Evolutionary conservation across 1,139 yeast species (phyloP), one percentile per base, ranked within the genome.

Genomic region (Candida albicans): DNA sequence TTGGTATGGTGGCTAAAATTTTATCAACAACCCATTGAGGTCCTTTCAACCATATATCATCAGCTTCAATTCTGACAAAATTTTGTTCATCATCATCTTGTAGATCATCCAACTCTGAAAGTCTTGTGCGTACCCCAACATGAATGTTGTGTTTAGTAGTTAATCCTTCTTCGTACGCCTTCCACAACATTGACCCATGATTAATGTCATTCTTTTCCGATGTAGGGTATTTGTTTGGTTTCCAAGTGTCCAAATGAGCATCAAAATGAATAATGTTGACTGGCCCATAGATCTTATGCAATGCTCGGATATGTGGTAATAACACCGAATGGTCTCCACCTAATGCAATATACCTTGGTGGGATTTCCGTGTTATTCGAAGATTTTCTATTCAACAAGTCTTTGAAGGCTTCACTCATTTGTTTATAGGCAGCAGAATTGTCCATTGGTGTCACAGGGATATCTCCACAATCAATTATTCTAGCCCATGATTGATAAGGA

Each of bases 141-240:
- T 86, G 93, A 39, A 83, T 71, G 55, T 86, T 84, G 39, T 75
- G 63, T 38, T 68, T 65, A 36, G 80, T 68, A 29, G 83, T 70
- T 40, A 85, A 67, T 1, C 86, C 88, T 59, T 85, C 91, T 47
- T 82, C 68, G 38, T 71, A 66, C 2, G 93, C 95, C 68, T 81
- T 74, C 90, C 91, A 85, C 34, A 85, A 70, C 91, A 86, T 84
- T 12, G 91, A 81, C 2, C 95, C 95, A 57, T 86, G 95, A 37
- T 84, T 85, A 56, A 84, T 74, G 42, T 81, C 81, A 40, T 77
- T 69, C 53, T 81, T 84, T 31, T 79, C 79, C 8, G 84, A 75
- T 49, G 84, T 72, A 12, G 91, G 91, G 50, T 72, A 73, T 46
- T 71, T 71, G 45, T 75, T 73, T n/a, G 91, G 91, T 35, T 77